Base-by-base conservation (phyloP, 2,329 filamentous ascomycete species). In the Fusarium sp. region DNA sequence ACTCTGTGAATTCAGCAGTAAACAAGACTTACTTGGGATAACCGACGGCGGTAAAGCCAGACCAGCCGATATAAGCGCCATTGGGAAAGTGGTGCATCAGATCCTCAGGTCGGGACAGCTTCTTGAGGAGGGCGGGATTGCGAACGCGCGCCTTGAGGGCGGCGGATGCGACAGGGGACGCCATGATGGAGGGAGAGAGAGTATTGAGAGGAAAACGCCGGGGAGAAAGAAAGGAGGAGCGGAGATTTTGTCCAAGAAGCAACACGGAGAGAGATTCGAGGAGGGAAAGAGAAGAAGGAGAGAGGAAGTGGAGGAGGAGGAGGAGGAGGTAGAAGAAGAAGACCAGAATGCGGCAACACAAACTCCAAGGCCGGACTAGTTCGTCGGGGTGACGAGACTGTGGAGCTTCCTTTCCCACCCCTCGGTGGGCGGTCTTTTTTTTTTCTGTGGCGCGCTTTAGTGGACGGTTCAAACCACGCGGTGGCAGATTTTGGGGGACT, bases 1-100 rank as follows among this genome's bases (percentile, higher is more conserved):
- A 38, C 27, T 44, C 38, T 40, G 9, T 29, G 24, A 14, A 53
- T 35, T 29, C 42, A 8, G 33, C 24, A 10, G 16, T 20, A 9
- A 6, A 6, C 0, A 6, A 42, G 8, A 78, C 81, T 62, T 69
- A 81, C 92, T 96, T 96, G 72, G 94, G 94, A 84, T 96, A 96
- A 68, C 94, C 94, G 62, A 97, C 94, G 77, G 94, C 94, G 14
- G 94, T 97, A 84, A 97, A 97, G 38, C 94, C 94, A 73, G 92
- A 94, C 94, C 94, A 97, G 79, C 94, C 95, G 78, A 97, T 90
- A 83, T 96, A 96, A n/a, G 93, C 84, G 80, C 92, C 92, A 86
- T 96, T 90, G 73, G 94, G 94, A 79, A 97, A 97, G 76, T 93
- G 88, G 72, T 93, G 88, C 69, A 97, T 88, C 73, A 97, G 83